Evolutionary conservation across 768 basidiomycete genomes (phyloP), one percentile per base, ranked within the genome.

Genomic region (Crassisporium funariophilum): DNA sequence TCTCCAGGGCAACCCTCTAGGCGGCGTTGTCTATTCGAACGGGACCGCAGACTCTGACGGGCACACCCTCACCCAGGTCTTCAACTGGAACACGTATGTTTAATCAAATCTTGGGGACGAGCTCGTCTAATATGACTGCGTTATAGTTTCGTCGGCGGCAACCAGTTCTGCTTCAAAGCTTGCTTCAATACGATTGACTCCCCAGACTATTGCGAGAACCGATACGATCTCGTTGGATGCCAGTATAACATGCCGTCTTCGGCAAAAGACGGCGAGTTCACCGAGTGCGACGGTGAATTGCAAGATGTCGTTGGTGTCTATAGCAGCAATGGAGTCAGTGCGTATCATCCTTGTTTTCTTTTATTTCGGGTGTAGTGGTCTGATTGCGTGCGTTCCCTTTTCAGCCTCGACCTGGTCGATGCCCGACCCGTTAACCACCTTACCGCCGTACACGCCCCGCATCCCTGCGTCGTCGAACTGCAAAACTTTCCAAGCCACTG

Each of bases 1-100:
- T 61, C 44, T 69, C 31, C 82, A 84, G 54, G 89, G 89, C 12
- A 92, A 91, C 69, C 87, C 87, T 3, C 71, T 88, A 20, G 89
- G 89, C 52, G 86, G 81, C 39, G 62, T 90, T 20, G 47, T 88
- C 34, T 91, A 76, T 70, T 81, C 86, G 0, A 83, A 69, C 49
- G 75, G 68, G 9, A 84, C 74, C 57, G 66, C 61, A 37, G 65
- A 72, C 13, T 60, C 53, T 37, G 65, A 75, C 52, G 76, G 73
- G 53, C 62, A 61, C 47, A 66, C 68, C 0, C 72, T 69, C 61
- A 55, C 64, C 7, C 89, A 91, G 57, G 74, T 84, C 24, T 66
- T 70, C 29, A 79, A 88, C 55, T 90, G 88, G 88, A 76, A 77
- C 65, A 77, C 79, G 84, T 83, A 54, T 13, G 81, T 65, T 21